These are phyloP conservation scores for Diplodia corticola DNA, from an alignment of 2,329 filamentous ascomycete genomes.

Conservation along the genomic window DNA sequence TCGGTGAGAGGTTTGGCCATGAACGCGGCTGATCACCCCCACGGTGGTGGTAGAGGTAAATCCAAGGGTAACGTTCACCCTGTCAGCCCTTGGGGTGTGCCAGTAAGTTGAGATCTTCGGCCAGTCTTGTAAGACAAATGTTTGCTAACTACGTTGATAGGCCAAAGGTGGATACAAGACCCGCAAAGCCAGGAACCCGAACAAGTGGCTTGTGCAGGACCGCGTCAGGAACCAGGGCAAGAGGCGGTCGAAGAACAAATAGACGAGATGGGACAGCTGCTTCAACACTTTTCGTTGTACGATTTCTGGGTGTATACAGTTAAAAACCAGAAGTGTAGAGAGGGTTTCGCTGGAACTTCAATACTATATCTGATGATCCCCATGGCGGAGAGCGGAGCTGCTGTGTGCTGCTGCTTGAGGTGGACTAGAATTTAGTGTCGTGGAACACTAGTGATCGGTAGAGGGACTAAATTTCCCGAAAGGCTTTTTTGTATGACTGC, in stretches of 20 bases:
- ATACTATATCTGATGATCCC: neutral
- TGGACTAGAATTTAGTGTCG: neutral
- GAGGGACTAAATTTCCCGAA: neutral
- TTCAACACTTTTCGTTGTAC: neutral
- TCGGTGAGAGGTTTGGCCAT: slow-evolving; percentile 97
- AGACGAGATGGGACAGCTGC: neutral
- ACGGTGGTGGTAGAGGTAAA: slow-evolving; percentile 98
- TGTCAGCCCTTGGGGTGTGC: slow-evolving; percentile 93
- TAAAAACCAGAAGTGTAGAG: neutral
- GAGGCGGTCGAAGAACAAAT: slow-evolving; percentile 54
- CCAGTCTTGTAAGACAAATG: neutral
- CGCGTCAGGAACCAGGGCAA: slow-evolving; percentile 89
- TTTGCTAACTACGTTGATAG: slow-evolving; percentile 27
- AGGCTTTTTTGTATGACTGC: neutral
- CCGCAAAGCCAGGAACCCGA: slow-evolving; percentile 80
- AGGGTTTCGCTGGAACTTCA: neutral
- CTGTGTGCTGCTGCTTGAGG: neutral
- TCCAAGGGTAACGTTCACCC: slow-evolving; percentile 97
- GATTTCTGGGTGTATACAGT: slow-evolving; percentile 8
- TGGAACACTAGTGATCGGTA: neutral
- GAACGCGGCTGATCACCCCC: slow-evolving; percentile 97
- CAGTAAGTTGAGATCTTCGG: slow-evolving; percentile 62
- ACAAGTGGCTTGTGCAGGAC: slow-evolving; percentile 85
- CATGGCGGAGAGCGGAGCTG: neutral
- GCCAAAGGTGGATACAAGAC: slow-evolving; percentile 92